These are phyloP conservation scores for Claviceps lovelessii DNA, from an alignment of 2,329 filamentous ascomycete species.

Conservation along the genomic window DNA sequence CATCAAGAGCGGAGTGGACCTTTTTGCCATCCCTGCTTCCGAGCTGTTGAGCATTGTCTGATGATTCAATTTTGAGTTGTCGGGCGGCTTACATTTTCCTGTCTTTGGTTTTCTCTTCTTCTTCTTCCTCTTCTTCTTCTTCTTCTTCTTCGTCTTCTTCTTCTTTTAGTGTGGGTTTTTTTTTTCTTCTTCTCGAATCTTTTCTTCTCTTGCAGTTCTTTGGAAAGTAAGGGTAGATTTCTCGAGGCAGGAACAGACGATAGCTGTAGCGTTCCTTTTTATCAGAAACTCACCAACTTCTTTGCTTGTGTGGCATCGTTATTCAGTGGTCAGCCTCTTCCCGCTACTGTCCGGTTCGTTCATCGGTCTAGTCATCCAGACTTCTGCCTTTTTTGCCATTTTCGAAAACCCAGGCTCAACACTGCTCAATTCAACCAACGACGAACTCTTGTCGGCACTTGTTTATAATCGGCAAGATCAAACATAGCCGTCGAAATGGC, in stretches of 20 bases:
- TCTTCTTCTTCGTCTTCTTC: neutral
- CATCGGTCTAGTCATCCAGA: neutral
- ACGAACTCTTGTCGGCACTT: neutral
- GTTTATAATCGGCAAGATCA: neutral
- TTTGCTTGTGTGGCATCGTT: conserved; percentile 7
- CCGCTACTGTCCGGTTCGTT: conserved; percentile 2
- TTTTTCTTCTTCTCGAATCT: neutral
- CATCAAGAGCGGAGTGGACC: neutral
- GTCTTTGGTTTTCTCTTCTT: neutral
- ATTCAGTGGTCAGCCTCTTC: conserved; percentile 1
- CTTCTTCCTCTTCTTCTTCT: neutral
- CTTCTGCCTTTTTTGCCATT: neutral
- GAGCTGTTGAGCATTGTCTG: neutral
- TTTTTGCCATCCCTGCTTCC: neutral
- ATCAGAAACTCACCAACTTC: conserved; percentile 8
- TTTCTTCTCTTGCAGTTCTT: neutral
- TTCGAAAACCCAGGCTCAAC: too few relatives aligned
- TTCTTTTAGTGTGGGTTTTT: neutral
- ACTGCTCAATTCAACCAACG: too few relatives aligned
- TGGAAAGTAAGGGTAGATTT: neutral
- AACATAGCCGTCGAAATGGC: conserved; percentile 39
- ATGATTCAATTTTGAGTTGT: neutral
- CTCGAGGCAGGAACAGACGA: conserved; percentile 7
- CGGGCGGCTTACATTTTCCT: neutral
- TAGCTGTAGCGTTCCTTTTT: conserved; percentile 11